phyloP scores from a whole-genome alignment of 768 basidiomycete species.

The Tephrocybe sp. region DNA sequence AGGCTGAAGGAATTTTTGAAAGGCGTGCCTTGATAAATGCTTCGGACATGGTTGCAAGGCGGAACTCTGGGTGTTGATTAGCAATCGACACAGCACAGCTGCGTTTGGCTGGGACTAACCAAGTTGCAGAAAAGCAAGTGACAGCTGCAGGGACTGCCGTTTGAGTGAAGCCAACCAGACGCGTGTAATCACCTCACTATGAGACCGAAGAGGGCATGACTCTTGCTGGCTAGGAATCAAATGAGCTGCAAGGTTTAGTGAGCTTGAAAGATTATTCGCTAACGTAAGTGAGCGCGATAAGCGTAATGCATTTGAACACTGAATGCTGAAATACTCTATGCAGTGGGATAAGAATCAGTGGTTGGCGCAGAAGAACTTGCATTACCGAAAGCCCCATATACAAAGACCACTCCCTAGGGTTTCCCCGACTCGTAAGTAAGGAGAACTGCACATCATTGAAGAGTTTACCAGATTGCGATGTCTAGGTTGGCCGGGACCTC shows the following conservation, averaged over 20 bases:
- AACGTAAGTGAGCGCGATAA: neutral
- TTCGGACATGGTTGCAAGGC: neutral
- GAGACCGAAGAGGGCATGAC: neutral
- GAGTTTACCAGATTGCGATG: neutral
- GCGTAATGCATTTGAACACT: slow-evolving; percentile 1
- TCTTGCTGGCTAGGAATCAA: neutral
- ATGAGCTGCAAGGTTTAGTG: neutral
- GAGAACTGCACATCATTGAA: neutral
- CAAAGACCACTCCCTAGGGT: slow-evolving; percentile 1
- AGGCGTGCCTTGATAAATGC: neutral
- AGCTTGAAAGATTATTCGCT: neutral
- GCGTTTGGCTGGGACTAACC: neutral
- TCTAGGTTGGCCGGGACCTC: neutral
- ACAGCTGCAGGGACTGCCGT: neutral
- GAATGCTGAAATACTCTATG: neutral
- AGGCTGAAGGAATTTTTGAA: neutral
- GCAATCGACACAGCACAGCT: neutral
- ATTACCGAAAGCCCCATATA: slow-evolving; percentile 2
- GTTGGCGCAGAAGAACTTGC: neutral
- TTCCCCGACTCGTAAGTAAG: neutral
- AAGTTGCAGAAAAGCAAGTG: neutral
- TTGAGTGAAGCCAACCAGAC: neutral
- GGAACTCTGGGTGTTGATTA: neutral
- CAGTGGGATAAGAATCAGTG: neutral
- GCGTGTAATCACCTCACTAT: neutral